Evolutionary conservation across 768 basidiomycete genomes (phyloP), one percentile per base, ranked within the genome.

Genomic region (Gloeostereum incarnatum): DNA sequence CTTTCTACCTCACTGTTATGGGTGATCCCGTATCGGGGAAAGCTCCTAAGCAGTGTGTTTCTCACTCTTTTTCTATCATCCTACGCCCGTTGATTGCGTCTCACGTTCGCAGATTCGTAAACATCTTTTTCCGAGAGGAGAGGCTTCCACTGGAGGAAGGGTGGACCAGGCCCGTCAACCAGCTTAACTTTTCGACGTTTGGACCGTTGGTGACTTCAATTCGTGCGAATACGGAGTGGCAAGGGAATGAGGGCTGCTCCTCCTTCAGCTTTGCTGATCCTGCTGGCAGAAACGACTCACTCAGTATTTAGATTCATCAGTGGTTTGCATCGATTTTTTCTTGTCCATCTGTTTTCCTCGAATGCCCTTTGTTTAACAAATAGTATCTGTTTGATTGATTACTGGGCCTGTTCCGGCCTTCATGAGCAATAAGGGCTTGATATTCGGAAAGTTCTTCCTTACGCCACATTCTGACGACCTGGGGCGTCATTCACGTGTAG

Each of bases 111-210:
- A 45, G 44, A 16, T 48, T 48, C 36, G 44, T 45, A 7, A 38
- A 48, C 21, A 45, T 39, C 39, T 49, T 42, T 42, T 49, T 49
- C 40, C 36, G 47, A 10, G 45, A 49, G 14, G 45, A 49, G 14
- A 44, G 47, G 16, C 35, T 49, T 1, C 47, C 47, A 13, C 42
- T 32, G 23, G 44, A 39, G 5, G 45, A 48, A 23, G 42, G 47
- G 21, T 48, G 47, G 47, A 8, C 8, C 9, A 29, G 26, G 14
- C 26, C 26, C 14, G 14, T 8, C 9, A 29, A 8, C 8, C 26
- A 8, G 9, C 8, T 29, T 8, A 29, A 8, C 8, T 29, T 29
- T 14, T 8, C 9, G 14, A 29, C 26, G 9, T 29, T 29, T 14
- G 26, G 9, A 14, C 26, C 26, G 26, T 8, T 29, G 8, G 9